Conservation (phyloP, 768 basidiomycete genomes). For the Amylocystis lapponica region DNA sequence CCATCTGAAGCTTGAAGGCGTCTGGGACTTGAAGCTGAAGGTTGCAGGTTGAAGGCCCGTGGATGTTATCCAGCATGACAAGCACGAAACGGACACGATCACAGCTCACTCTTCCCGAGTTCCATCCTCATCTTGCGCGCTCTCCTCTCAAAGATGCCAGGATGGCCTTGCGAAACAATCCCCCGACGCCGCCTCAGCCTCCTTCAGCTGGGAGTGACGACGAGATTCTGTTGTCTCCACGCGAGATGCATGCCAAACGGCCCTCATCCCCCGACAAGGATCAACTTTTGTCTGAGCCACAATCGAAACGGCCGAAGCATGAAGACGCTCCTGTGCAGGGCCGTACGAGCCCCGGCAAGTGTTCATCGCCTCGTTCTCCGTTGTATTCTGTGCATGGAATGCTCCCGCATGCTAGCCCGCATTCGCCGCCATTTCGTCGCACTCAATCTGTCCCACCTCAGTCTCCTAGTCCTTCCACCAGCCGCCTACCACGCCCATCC, state of each 20-base stretch:
- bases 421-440: background rate
- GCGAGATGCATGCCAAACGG: background rate
- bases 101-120: conserved; percentile 3
- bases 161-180: background rate
- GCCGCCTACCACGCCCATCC: background rate
- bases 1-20: no score
- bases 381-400: background rate
- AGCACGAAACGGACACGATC: background rate
- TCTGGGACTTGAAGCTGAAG: no score
- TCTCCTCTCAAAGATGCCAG: conserved; percentile 9
- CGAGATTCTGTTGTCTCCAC: background rate
- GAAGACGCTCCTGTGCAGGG: background rate
- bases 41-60: no score
- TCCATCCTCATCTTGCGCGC: background rate
- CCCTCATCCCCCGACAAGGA: background rate
- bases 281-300: background rate
- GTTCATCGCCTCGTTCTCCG: background rate
- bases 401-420: background rate
- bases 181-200: background rate
- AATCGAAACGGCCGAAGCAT: background rate
- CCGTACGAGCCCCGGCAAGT: background rate
- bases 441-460: conserved; percentile 5
- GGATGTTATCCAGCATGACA: no score
- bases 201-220: background rate
- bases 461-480: no score